Evolutionary conservation across 2,329 filamentous ascomycete species (phyloP).

Genomic region (Fusarium albidum): DNA sequence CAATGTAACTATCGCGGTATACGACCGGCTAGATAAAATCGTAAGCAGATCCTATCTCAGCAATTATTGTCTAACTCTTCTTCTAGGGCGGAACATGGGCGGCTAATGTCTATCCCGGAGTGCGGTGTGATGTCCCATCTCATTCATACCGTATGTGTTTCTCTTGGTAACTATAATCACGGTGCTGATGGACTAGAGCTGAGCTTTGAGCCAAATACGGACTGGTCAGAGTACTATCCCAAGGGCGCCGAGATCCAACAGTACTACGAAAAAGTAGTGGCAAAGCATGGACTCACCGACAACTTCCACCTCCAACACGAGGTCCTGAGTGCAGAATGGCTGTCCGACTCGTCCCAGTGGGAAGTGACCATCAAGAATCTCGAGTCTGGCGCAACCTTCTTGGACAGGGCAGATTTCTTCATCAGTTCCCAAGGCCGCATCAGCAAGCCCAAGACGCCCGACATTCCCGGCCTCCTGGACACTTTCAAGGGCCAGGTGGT

Average conservation of each 20-base stretch:
- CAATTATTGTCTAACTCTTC: not conserved
- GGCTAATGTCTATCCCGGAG: constrained; percentile 4
- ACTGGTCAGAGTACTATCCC: constrained; percentile 8
- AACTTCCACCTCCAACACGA: not conserved
- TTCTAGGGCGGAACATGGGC: constrained; percentile 5
- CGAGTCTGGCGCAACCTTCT: not conserved
- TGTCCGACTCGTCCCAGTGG: not conserved
- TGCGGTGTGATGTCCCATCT: constrained; percentile 7
- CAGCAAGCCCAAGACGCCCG: not conserved
- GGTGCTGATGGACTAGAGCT: not conserved
- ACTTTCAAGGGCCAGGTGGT: not conserved
- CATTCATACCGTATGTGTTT: constrained; percentile 2
- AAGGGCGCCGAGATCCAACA: constrained; percentile 10
- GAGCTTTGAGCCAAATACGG: constrained; percentile 1
- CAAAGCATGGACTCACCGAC: not conserved
- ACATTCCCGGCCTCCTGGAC: not conserved
- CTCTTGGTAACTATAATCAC: not conserved
- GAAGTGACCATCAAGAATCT: not conserved
- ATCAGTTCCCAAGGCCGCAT: constrained; percentile 5
- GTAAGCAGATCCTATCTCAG: not conserved
- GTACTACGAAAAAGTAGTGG: constrained; percentile 1
- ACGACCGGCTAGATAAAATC: not conserved
- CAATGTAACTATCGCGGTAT: not conserved
- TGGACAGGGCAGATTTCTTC: not conserved
- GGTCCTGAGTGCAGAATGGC: not conserved